A percentile compares a stretch with the other conserved stretches of the same genome.
Conservation (phyloP, 257 asterid genomes). For the Petunia axillaris region DNA sequence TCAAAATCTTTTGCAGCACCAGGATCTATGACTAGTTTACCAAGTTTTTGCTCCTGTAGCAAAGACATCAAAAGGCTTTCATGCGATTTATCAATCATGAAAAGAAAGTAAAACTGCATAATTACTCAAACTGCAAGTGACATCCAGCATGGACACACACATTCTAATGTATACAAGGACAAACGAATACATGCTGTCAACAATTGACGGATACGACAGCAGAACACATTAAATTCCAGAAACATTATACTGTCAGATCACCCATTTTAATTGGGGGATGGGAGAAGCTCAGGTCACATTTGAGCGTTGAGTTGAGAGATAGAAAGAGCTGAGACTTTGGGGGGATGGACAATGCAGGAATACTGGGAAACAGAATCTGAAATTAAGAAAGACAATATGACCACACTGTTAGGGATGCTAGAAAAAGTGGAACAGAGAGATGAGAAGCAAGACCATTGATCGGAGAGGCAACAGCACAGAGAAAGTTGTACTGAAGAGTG, state of each 20-base stretch:
- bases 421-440: not conserved
- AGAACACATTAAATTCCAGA: not conserved
- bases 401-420: not conserved
- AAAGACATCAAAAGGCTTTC: conserved; percentile 23
- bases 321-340: not conserved
- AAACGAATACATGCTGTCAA: not conserved
- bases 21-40: conserved; percentile 76
- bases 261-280: not conserved
- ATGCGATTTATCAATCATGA: not conserved
- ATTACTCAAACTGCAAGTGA: not conserved
- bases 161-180: not conserved
- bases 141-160: conserved; percentile 6
- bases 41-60: conserved; percentile 81
- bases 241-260: not conserved
- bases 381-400: not conserved
- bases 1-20: conserved; percentile 81
- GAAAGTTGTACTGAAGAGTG: conserved; percentile 1
- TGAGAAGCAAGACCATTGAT: not conserved
- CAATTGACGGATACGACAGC: not conserved
- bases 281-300: not conserved
- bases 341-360: conserved; percentile 4
- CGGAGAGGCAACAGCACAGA: not conserved
- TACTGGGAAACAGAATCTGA: conserved; percentile 3
- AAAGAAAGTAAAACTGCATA: conserved; percentile 14
- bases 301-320: not conserved